Percentiles rank a stretch among this genome's conserved stretches.
Conservation (phyloP, 2,329 filamentous ascomycete species). For the Hysterium pulicare region DNA sequence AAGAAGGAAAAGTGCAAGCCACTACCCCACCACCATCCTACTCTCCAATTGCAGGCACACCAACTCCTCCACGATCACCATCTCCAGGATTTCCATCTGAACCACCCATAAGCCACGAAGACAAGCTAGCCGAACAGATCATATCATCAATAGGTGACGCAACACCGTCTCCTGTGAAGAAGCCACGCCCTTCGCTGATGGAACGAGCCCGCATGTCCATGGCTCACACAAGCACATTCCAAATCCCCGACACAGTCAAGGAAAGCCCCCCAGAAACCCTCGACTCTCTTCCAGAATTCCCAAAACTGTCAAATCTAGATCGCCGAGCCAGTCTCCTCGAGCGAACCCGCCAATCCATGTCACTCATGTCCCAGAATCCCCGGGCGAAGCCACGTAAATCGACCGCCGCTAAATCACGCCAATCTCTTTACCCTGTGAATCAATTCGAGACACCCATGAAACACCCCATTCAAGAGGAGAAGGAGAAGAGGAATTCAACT, state of each 20-base stretch:
- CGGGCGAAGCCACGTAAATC: conserved; percentile 12
- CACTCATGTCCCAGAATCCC: conserved; percentile 49
- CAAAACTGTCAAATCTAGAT: conserved; percentile 13
- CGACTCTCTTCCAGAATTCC: conserved; percentile 5
- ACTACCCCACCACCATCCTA: conserved; percentile 3
- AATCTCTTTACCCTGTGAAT: conserved; percentile 49
- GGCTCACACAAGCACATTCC: conserved; percentile 25
- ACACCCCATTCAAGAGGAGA: conserved; percentile 19
- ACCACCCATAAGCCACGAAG: conserved; percentile 21
- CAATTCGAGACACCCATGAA: conserved; percentile 53
- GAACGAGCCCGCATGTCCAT: conserved; percentile 49
- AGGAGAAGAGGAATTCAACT: conserved; percentile 39
- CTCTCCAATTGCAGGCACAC: neutral
- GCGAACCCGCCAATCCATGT: conserved; percentile 79
- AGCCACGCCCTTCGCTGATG: conserved; percentile 40
- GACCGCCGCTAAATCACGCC: conserved; percentile 21
- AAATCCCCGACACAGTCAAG: conserved; percentile 22
- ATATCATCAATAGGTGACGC: conserved; percentile 38
- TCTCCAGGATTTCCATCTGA: conserved; percentile 12
- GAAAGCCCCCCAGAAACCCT: conserved; percentile 20
- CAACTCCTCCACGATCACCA: conserved; percentile 5
- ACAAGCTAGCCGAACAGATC: conserved; percentile 38
- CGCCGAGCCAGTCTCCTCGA: conserved; percentile 55
- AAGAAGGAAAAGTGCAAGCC: conserved; percentile 8
- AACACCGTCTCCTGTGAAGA: conserved; percentile 41